These are phyloP conservation scores for Cladorrhinum sp. DNA, from an alignment of 2,329 filamentous ascomycete species.

Conservation along the genomic window DNA sequence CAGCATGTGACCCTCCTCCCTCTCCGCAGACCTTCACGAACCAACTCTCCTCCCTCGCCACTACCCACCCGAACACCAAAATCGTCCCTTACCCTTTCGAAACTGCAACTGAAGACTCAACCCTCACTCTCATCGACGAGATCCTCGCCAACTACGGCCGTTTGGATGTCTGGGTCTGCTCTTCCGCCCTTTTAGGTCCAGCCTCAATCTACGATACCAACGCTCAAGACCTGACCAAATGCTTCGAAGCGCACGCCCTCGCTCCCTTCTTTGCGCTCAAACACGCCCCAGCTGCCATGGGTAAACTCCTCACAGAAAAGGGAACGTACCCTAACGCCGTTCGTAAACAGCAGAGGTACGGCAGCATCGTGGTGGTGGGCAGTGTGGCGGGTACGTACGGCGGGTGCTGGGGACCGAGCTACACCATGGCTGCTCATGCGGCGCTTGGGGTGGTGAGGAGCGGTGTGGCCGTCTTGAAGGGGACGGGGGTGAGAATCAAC, in stretches of 20 bases:
- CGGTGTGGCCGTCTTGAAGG: conserved; percentile 56
- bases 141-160: conserved; percentile 57
- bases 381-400: conserved; percentile 57
- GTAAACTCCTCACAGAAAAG: conserved; percentile 52
- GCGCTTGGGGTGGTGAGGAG: conserved; percentile 59
- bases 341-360: conserved; percentile 58
- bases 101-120: conserved; percentile 57
- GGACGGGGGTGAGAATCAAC: conserved; percentile 58
- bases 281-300: conserved; percentile 62
- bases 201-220: conserved; percentile 55
- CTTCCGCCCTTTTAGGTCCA: conserved; percentile 56
- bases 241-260: conserved; percentile 59
- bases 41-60: conserved; percentile 42
- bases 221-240: conserved; percentile 52
- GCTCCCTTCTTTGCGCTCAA: conserved; percentile 64
- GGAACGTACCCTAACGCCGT: conserved; percentile 59
- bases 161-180: conserved; percentile 61
- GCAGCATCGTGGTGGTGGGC: conserved; percentile 60
- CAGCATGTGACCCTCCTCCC: conserved; percentile 48
- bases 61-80: conserved; percentile 53
- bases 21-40: conserved; percentile 38
- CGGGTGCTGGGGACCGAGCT: conserved; percentile 58
- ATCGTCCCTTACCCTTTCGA: conserved; percentile 61
- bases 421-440: conserved; percentile 59
- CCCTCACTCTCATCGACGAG: conserved; percentile 59